phyloP scores from a whole-genome alignment of 768 basidiomycete species.

The Butyriboletus loyo region DNA sequence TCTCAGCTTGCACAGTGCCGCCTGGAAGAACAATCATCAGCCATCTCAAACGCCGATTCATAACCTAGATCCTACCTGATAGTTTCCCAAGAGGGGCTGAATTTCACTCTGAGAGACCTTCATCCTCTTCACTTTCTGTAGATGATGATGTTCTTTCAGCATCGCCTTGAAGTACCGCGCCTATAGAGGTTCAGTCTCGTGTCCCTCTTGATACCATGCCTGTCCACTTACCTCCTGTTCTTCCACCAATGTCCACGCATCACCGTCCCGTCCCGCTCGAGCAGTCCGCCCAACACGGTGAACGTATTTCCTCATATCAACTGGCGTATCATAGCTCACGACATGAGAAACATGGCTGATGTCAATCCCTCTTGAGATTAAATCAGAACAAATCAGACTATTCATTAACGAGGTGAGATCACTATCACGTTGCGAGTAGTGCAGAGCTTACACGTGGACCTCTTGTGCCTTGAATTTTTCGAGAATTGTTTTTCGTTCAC shows the following conservation, averaged over 20 bases:
- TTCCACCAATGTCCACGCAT: conserved; percentile 95
- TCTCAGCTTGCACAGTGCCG: conserved; percentile 28
- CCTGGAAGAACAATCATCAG: conserved; percentile 19
- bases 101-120: conserved; percentile 63
- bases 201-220: background rate
- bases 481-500: conserved; percentile 73
- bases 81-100: conserved; percentile 50
- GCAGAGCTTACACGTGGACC: conserved; percentile 69
- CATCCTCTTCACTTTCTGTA: conserved; percentile 64
- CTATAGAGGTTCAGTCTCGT: conserved; percentile 36
- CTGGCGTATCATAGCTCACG: conserved; percentile 90
- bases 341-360: conserved; percentile 91
- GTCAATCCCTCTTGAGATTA: conserved; percentile 94
- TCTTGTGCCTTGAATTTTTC: conserved; percentile 79
- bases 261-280: conserved; percentile 81
- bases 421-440: background rate
- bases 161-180: conserved; percentile 86
- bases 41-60: background rate
- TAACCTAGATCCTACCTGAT: conserved; percentile 52
- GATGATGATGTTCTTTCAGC: conserved; percentile 68
- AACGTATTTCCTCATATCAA: conserved; percentile 98
- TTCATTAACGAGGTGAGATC: conserved; percentile 4
- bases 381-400: conserved; percentile 93
- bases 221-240: conserved; percentile 70
- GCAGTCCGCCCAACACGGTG: conserved; percentile 97